Evolutionary conservation across 116 monocot genomes (phyloP).

Genomic region (Iris pallida): DNA sequence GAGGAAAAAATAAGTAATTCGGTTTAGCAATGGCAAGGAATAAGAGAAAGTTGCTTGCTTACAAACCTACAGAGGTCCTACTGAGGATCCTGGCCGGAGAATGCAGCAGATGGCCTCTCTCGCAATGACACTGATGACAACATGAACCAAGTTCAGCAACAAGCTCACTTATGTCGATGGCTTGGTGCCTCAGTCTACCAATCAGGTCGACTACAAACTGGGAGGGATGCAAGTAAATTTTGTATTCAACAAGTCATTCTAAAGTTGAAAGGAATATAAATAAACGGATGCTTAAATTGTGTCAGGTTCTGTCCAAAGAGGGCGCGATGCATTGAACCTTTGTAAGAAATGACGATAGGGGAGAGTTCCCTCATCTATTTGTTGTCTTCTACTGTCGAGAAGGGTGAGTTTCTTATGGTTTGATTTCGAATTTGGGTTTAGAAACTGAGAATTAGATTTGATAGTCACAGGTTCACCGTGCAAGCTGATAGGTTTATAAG

Average conservation of each 20-base stretch:
- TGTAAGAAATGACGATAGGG: conserved; percentile 84
- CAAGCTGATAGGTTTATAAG: too few species aligned
- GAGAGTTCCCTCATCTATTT: conserved; percentile 72
- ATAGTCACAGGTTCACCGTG: too few species aligned
- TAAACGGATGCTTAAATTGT: not conserved
- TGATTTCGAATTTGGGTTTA: too few species aligned
- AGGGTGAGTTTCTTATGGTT: too few species aligned
- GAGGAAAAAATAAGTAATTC: conserved; percentile 28
- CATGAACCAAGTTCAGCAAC: conserved; percentile 65
- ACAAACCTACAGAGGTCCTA: too few species aligned
- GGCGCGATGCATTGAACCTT: conserved; percentile 53
- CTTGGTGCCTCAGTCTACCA: conserved; percentile 67
- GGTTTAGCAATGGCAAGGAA: conserved; percentile 47
- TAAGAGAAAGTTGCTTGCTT: conserved; percentile 75
- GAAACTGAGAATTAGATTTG: too few species aligned
- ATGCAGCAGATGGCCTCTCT: conserved; percentile 86
- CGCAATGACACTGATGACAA: conserved; percentile 66
- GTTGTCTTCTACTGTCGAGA: too few species aligned
- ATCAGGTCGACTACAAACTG: conserved; percentile 42
- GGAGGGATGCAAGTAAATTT: conserved; percentile 76
- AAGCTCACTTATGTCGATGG: conserved; percentile 52
- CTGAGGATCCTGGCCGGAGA: conserved; percentile 42
- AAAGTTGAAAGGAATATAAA: not conserved
- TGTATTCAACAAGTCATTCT: not conserved
- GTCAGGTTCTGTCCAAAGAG: conserved; percentile 66